Base-by-base conservation (phyloP, 202 grass and related monocot genomes). In the Tripidium arundinaceum region DNA sequence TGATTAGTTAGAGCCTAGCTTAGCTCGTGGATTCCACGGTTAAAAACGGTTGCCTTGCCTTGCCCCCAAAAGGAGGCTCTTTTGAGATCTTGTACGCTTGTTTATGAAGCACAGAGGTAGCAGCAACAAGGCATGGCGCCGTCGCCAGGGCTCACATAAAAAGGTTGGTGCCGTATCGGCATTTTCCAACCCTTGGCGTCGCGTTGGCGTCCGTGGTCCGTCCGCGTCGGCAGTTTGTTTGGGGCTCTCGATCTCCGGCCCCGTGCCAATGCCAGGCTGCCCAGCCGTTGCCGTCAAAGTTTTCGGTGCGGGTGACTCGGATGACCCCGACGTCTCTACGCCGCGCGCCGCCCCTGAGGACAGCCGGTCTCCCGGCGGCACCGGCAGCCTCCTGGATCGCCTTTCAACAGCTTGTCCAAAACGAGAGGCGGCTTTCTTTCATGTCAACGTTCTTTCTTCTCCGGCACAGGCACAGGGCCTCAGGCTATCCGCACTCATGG, bases 251-350 rank as follows among this genome's bases (percentile, higher is more conserved):
- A 4, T 24, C 54, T 24, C n/a, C 54, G 9, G 8, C 8, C 22
- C 9, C 22, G n/a, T 58, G 55, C 10, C 55, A 58, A 0, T 25
- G 50, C 2, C 72, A 5, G n/a, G n/a, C n/a, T n/a, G 59, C 45
- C 57, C 9, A 22, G 72, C 59, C 13, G 14, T 6, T 34, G 36
- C 73, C 54, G 79, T 70, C 66, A 81, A 61, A 24, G 0, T 11
- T 73, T 65, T 58, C 33, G 61, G 87, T 83, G 79, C 52, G 1
- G 81, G 57, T 88, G 86, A 84, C 26, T 84, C 41, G 81, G 86
- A 80, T 58, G 81, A 88, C 18, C 19, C 11, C 62, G 81, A 84
- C 86, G 41, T 41, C 62, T 63, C 26, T 7, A 55, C 40, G 38
- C 24, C 24, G 24, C 0, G 49, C 37, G 41, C 16, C 50, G 69